Evolutionary conservation across 306 rosid genomes (phyloP).

Genomic region (Carpinus fangiana): DNA sequence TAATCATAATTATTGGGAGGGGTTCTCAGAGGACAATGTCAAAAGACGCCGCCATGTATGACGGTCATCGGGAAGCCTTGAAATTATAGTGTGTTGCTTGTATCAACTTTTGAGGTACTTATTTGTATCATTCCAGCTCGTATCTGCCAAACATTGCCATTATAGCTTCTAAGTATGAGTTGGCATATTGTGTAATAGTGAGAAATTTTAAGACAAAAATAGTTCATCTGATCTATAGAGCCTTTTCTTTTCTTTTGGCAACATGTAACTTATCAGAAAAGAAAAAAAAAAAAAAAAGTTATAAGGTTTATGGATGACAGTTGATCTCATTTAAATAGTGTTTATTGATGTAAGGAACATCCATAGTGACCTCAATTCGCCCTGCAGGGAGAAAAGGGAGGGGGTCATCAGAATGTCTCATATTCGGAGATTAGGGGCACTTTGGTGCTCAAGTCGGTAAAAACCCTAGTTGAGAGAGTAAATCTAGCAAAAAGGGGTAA

Average conservation of each 20-base stretch:
- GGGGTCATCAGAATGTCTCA: no score
- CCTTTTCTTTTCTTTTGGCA: neutral
- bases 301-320: no score
- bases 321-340: no score
- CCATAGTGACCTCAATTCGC: no score
- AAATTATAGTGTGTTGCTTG: constrained; percentile 8
- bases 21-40: constrained; percentile 55
- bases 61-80: neutral
- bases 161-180: neutral
- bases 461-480: no score
- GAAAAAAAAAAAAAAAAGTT: neutral
- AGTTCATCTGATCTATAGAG: neutral
- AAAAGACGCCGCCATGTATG: constrained; percentile 82
- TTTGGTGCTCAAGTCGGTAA: no score
- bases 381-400: no score
- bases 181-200: neutral
- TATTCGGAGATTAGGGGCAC: no score
- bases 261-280: neutral
- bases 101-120: constrained; percentile 15
- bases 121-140: neutral
- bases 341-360: no score
- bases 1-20: constrained; percentile 69
- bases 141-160: neutral
- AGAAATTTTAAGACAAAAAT: neutral
- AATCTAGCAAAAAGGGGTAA: no score